Base-by-base conservation (phyloP, 2,329 filamentous ascomycete genomes). In the Fusarium sp. region DNA sequence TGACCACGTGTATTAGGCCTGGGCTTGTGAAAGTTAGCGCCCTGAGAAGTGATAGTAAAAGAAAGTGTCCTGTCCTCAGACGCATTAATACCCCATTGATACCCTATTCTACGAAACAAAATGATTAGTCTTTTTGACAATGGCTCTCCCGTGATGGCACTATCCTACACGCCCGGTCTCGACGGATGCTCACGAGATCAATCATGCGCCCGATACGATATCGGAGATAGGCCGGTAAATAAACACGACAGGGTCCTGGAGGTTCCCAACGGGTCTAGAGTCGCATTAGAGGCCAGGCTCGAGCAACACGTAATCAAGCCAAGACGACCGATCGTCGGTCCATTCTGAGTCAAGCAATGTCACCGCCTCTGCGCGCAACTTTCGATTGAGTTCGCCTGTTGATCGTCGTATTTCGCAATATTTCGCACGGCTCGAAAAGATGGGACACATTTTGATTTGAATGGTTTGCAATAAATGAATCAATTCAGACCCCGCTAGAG, bases 161-260 rank as follows among this genome's bases (percentile, higher is more conserved):
- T 71, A 71, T 68, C 25, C 9, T 11, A 27, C 25, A 11, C 25
- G 25, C 25, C 9, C 25, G 44, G 60, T 58, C 53, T 52, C 57
- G 57, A 53, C 40, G 25, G 55, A 32, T 47, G 63, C 67, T 70
- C 72, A 74, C 70, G 64, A 74, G 72, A 71, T 68, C 72, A 69
- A 54, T 44, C 15, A 51, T 39, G 54, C 58, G 23, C 43, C 49
- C 68, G 65, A 72, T 71, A 74, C 72, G 72, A 74, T 73, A 74
- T 74, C 72, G 72, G 72, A 74, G 72, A 74, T 74, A 74, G 72
- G 71, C 52, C 45, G 57, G 50, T 39, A 48, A 63, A 27, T 27
- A 60, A 55, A 37, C 56, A 62, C 11, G 53, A 35, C 46, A 67
- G 63, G 48, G 55, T 41, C 63, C 48, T 60, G 25, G 20, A 35